phyloP scores from a whole-genome alignment of 805 yeast species.

The Lipomyces starkeyi region DNA sequence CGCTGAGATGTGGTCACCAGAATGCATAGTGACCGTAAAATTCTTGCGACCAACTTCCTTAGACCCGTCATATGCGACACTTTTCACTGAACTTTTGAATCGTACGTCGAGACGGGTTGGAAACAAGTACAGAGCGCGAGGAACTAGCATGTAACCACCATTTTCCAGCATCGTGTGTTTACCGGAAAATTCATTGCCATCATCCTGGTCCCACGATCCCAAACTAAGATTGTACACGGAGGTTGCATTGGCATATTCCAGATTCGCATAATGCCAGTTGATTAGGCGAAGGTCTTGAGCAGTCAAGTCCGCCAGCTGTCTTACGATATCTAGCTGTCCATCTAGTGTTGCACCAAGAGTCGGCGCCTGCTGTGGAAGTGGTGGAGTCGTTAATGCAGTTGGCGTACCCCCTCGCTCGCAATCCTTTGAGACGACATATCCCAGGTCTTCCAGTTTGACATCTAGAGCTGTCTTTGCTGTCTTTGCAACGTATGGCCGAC shows the following conservation, averaged over 20 bases:
- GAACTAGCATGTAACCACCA: conserved; percentile 47
- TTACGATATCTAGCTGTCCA: conserved; percentile 45
- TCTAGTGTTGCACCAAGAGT: conserved; percentile 49
- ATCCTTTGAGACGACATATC: conserved; percentile 26
- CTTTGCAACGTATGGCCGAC: conserved; percentile 10
- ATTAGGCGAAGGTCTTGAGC: conserved; percentile 47
- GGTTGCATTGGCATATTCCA: conserved; percentile 49
- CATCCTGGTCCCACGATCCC: conserved; percentile 52
- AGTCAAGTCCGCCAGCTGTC: conserved; percentile 45
- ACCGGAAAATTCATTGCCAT: conserved; percentile 50
- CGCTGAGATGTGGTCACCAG: conserved; percentile 51
- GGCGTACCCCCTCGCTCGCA: background rate
- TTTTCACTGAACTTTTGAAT: conserved; percentile 49
- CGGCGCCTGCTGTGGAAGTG: conserved; percentile 46
- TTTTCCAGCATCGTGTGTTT: conserved; percentile 48
- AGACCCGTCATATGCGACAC: conserved; percentile 48
- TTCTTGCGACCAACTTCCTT: conserved; percentile 30
- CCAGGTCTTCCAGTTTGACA: conserved; percentile 30
- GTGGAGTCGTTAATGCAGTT: conserved; percentile 44
- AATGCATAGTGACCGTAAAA: conserved; percentile 44
- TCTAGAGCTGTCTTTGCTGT: conserved; percentile 20
- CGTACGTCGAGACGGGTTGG: conserved; percentile 51
- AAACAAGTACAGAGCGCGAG: conserved; percentile 48
- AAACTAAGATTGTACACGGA: conserved; percentile 47
- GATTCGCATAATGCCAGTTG: conserved; percentile 51